Percentiles rank a stretch among this genome's conserved stretches.
Conservation (phyloP, 352 stramenopile species). For the Globisporangium viniferum region DNA sequence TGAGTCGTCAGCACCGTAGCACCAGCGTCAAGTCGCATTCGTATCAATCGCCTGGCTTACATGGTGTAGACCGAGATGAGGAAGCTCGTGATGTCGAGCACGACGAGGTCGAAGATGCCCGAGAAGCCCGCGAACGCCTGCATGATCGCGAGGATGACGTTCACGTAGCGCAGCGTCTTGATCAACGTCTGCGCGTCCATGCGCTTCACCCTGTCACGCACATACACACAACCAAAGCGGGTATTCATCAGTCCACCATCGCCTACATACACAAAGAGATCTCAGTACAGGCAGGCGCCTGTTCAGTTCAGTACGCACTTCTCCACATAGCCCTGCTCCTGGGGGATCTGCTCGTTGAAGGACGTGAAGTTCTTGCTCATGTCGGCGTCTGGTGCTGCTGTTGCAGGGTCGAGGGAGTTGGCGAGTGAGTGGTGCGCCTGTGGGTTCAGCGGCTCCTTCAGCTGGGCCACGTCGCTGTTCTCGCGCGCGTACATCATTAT, state of each 20-base stretch:
- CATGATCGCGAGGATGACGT: slow-evolving; percentile 75
- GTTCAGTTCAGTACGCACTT: slow-evolving; percentile 1
- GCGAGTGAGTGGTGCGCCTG: slow-evolving; percentile 4
- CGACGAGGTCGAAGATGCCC: slow-evolving; percentile 81
- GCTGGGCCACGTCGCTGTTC: slow-evolving; percentile 8
- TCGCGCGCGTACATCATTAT: slow-evolving; percentile 4
- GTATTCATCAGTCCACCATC: background rate
- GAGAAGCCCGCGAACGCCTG: slow-evolving; percentile 81
- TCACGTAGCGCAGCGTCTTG: slow-evolving; percentile 81
- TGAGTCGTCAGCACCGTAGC: background rate
- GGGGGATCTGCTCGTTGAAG: slow-evolving; percentile 20
- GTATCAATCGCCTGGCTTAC: slow-evolving; percentile 24
- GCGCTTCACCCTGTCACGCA: slow-evolving; percentile 44
- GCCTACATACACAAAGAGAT: slow-evolving; percentile 9
- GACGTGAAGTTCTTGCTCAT: slow-evolving; percentile 20
- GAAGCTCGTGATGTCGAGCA: slow-evolving; percentile 86
- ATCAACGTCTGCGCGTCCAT: slow-evolving; percentile 71
- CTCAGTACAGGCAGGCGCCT: background rate
- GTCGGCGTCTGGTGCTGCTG: slow-evolving; percentile 1
- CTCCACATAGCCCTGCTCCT: slow-evolving; percentile 17
- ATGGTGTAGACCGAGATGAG: slow-evolving; percentile 86
- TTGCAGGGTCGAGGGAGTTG: background rate
- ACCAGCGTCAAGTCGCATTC: no score
- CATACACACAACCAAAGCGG: background rate
- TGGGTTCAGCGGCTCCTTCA: slow-evolving; percentile 22